These are phyloP conservation scores for Neoscytalidium dimidiatum DNA, from an alignment of 2,329 filamentous ascomycete species.

Conservation along the genomic window DNA sequence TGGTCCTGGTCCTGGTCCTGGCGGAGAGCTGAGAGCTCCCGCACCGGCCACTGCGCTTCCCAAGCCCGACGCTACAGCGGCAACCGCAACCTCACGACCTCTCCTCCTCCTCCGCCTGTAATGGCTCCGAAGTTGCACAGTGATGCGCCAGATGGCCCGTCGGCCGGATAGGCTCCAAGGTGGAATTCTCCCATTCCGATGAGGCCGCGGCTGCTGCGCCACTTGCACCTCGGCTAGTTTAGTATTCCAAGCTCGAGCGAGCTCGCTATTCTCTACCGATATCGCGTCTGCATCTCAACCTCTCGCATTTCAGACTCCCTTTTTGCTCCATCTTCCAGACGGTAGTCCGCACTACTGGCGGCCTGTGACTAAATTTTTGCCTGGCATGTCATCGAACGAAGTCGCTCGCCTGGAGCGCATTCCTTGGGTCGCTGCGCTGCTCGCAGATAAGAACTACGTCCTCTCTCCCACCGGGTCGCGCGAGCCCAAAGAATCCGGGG, in stretches of 20 bases:
- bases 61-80: background rate
- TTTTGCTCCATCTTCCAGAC: no score
- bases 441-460: conserved; percentile 45
- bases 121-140: no score
- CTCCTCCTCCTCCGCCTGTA: no score
- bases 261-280: background rate
- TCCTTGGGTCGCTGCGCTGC: conserved; percentile 52
- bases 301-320: background rate
- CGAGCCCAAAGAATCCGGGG: conserved; percentile 38
- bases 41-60: background rate
- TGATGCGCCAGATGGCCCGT: no score
- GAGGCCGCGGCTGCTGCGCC: background rate
- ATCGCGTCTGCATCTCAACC: background rate
- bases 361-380: background rate
- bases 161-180: no score
- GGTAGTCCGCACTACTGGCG: background rate
- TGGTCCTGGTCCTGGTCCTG: no score
- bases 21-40: no score
- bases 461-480: conserved; percentile 44
- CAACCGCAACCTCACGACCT: no score
- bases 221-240: conserved; percentile 10
- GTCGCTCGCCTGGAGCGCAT: conserved; percentile 34
- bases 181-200: background rate
- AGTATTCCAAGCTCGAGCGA: no score
- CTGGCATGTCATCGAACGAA: background rate